A percentile compares a stretch with the other conserved stretches of the same genome.
phyloP scores from a whole-genome alignment of 1,139 yeast species.

The Magnusiomyces magnusii region DNA sequence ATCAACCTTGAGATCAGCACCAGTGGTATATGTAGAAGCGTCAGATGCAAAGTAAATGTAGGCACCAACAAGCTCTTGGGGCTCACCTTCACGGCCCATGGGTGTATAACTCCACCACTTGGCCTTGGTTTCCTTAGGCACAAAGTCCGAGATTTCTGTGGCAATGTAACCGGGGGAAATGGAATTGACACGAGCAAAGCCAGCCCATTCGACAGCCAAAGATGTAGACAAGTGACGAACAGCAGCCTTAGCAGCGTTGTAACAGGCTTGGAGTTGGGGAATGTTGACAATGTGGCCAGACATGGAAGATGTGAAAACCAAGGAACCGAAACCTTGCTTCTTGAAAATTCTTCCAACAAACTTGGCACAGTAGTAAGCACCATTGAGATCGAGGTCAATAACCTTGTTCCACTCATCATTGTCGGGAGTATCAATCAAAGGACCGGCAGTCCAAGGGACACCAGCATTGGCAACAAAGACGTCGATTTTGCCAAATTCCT shows the following conservation, averaged over 20 bases:
- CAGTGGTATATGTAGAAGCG: constrained; percentile 81
- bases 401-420: constrained; percentile 59
- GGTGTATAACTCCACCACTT: constrained; percentile 71
- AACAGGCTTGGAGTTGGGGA: constrained; percentile 84
- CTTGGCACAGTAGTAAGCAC: constrained; percentile 71
- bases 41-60: constrained; percentile 81
- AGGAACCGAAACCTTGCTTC: constrained; percentile 62
- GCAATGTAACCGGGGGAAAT: constrained; percentile 82
- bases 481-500: constrained; percentile 73
- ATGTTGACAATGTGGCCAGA: constrained; percentile 83
- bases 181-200: constrained; percentile 79
- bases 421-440: constrained; percentile 51
- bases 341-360: constrained; percentile 64
- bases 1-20: constrained; percentile 72
- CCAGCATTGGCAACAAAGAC: constrained; percentile 90
- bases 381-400: constrained; percentile 63
- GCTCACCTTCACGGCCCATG: constrained; percentile 71
- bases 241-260: constrained; percentile 89
- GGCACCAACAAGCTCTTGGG: constrained; percentile 80
- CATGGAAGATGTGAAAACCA: constrained; percentile 84
- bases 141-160: constrained; percentile 60
- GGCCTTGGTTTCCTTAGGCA: constrained; percentile 45
- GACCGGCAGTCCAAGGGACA: constrained; percentile 75
- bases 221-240: constrained; percentile 71
- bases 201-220: constrained; percentile 85